Percentiles rank a stretch among this genome's conserved stretches.
phyloP scores from a whole-genome alignment of 1,139 yeast species.

The Candida sanyaensis region DNA sequence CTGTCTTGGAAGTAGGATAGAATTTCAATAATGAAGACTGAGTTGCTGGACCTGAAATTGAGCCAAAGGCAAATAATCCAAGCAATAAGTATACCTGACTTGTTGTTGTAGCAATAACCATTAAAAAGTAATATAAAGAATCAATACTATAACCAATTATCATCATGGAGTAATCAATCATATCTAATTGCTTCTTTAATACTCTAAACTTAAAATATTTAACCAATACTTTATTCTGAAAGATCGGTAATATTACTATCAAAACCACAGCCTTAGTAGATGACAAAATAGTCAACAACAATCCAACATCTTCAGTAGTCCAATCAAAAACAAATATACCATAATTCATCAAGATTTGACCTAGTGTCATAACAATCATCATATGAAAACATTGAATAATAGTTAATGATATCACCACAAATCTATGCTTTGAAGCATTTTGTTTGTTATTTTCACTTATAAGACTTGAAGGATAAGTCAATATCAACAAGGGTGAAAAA shows the following conservation, averaged over 20 bases:
- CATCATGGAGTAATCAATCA: constrained; percentile 48
- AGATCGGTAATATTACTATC: constrained; percentile 33
- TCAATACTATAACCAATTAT: constrained; percentile 36
- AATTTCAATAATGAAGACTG: constrained; percentile 37
- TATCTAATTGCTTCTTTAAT: constrained; percentile 50
- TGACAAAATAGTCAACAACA: constrained; percentile 56
- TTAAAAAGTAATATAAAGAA: constrained; percentile 45
- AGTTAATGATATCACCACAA: constrained; percentile 46
- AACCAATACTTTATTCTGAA: constrained; percentile 30
- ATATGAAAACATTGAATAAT: constrained; percentile 35
- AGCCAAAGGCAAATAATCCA: constrained; percentile 44
- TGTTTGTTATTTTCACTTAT: constrained; percentile 15
- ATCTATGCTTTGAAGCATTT: constrained; percentile 20
- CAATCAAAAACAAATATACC: constrained; percentile 60
- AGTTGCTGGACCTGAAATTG: constrained; percentile 35
- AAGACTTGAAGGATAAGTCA: constrained; percentile 11
- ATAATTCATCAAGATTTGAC: constrained; percentile 49
- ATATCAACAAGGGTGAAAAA: constrained; percentile 39
- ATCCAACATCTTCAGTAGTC: constrained; percentile 60
- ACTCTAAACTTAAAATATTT: constrained; percentile 29
- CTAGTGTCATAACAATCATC: constrained; percentile 35
- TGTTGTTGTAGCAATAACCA: constrained; percentile 24
- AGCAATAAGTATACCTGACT: constrained; percentile 20
- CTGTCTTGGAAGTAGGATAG: constrained; percentile 40
- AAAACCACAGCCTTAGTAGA: constrained; percentile 35